Base-by-base conservation (phyloP, 2,329 filamentous ascomycete genomes). In the Sphaerulina vaccinii region DNA sequence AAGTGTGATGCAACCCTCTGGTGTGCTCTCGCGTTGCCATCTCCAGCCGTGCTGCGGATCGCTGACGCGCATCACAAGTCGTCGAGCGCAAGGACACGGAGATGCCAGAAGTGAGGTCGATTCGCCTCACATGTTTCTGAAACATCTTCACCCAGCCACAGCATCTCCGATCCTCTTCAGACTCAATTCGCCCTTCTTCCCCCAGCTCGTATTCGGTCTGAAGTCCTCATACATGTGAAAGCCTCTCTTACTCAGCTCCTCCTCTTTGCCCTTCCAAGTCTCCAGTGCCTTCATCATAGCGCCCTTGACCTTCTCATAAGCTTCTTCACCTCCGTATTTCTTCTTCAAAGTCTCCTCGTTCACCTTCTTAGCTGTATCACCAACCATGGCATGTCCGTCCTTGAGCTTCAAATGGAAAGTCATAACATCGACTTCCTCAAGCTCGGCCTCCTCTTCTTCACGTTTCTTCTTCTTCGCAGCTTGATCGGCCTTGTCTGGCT, bases 161-260 rank as follows among this genome's bases (percentile, higher is more conserved):
- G 49, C 54, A 19, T 54, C 52, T 18, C 42, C 44, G 8, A 58
- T 52, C 2, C 24, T 52, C 9, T 56, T 40, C 49, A 59, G 32
- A 15, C 52, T 55, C 45, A 68, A 48, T 23, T 60, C 55, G 2
- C 63, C 65, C 43, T 66, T 64, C 46, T 67, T 62, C 4, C 63
- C 63, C 9, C 48, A 24, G 3, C 51, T 58, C 6, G 67, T 59
- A 23, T 47, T 60, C 11, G 64, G 65, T 19, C 65, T 54, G 27
- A 68, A 66, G 19, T 57, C 45, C 48, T 69, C 66, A 51, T 69
- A 69, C 35, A 64, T 60, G 15, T 60, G 54, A 38, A 68, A 67
- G 4, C 59, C 65, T 15, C 55, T 51, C 18, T 57, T 55, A 36
- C 59, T 52, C 32, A 68, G 29, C 42, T 67, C 62, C 1, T 65